Percentiles rank a stretch among this genome's conserved stretches.
Conservation (phyloP, 768 basidiomycete species). For the Termitomyces sp. region DNA sequence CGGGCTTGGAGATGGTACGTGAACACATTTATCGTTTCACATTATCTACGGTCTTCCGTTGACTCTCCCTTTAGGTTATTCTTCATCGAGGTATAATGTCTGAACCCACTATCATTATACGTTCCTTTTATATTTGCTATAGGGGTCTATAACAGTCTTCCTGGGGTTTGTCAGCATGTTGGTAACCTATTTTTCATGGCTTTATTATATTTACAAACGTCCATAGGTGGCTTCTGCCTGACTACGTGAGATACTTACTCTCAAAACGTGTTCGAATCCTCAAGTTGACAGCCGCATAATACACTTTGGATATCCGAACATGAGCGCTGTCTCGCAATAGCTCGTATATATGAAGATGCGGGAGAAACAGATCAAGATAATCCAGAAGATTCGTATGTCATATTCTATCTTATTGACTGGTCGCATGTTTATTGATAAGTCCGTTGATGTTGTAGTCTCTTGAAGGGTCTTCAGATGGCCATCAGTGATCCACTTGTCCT, state of each 20-base stretch:
- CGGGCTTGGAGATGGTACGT: slow-evolving; percentile 66
- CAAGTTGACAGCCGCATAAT: slow-evolving; percentile 46
- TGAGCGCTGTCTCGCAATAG: slow-evolving; percentile 56
- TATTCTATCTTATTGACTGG: background rate
- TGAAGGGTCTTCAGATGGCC: slow-evolving; percentile 49
- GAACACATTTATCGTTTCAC: background rate
- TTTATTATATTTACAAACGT: background rate
- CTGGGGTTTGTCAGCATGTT: slow-evolving; percentile 54
- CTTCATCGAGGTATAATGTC: slow-evolving; percentile 52
- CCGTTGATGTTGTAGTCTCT: slow-evolving; percentile 36
- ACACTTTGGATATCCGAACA: slow-evolving; percentile 52
- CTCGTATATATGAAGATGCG: slow-evolving; percentile 62
- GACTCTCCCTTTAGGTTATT: slow-evolving; percentile 48
- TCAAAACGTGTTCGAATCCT: background rate
- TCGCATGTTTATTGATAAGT: background rate
- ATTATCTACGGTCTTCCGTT: background rate
- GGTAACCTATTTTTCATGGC: slow-evolving; percentile 11
- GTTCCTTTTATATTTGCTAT: background rate
- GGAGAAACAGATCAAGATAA: slow-evolving; percentile 64
- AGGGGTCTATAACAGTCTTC: slow-evolving; percentile 63
- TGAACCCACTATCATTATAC: background rate
- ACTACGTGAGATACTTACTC: slow-evolving; percentile 42
- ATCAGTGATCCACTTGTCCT: slow-evolving; percentile 51
- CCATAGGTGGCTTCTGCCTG: slow-evolving; percentile 51
- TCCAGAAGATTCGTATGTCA: slow-evolving; percentile 48